Evolutionary conservation across 176 grass and related monocot genomes (phyloP).

Genomic region (Echinochloa phyllopogon): DNA sequence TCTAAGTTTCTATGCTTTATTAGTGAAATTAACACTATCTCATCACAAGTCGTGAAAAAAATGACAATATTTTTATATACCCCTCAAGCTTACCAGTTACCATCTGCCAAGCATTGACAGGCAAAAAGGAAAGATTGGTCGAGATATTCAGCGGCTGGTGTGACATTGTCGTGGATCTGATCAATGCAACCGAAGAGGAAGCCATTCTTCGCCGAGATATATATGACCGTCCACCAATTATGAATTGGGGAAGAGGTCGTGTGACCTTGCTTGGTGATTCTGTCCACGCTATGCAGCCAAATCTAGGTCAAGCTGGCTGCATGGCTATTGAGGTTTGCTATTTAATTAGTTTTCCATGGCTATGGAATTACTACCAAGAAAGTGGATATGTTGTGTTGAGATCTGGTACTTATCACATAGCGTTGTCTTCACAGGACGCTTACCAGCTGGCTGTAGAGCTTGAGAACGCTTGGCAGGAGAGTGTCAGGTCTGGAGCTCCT

Average conservation of each 20-base stretch:
- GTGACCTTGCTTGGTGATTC: slow-evolving; percentile 98
- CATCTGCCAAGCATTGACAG: slow-evolving; percentile 45
- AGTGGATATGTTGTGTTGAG: neutral
- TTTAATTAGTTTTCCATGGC: slow-evolving; percentile 16
- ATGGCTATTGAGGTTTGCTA: slow-evolving; percentile 96
- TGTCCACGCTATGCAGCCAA: slow-evolving; percentile 99
- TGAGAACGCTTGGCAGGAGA: slow-evolving; percentile 83
- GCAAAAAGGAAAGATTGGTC: slow-evolving; percentile 75
- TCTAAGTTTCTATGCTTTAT: slow-evolving; percentile 13
- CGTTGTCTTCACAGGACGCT: slow-evolving; percentile 70
- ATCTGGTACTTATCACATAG: neutral
- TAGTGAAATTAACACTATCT: slow-evolving; percentile 8
- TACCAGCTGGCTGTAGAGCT: slow-evolving; percentile 97
- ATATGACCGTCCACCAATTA: slow-evolving; percentile 80
- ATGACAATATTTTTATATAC: neutral
- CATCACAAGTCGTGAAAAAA: neutral
- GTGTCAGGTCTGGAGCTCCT: slow-evolving; percentile 63
- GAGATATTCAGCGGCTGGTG: slow-evolving; percentile 93
- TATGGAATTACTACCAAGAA: neutral
- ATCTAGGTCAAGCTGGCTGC: slow-evolving; percentile 97
- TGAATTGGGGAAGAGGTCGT: slow-evolving; percentile 88
- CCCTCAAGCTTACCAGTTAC: slow-evolving; percentile 28
- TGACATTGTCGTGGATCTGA: slow-evolving; percentile 85
- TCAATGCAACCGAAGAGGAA: slow-evolving; percentile 89
- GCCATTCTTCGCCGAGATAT: slow-evolving; percentile 89